Conservation (phyloP, 192 early-diverging fungal genomes). For the Rhizophagus sp. region DNA sequence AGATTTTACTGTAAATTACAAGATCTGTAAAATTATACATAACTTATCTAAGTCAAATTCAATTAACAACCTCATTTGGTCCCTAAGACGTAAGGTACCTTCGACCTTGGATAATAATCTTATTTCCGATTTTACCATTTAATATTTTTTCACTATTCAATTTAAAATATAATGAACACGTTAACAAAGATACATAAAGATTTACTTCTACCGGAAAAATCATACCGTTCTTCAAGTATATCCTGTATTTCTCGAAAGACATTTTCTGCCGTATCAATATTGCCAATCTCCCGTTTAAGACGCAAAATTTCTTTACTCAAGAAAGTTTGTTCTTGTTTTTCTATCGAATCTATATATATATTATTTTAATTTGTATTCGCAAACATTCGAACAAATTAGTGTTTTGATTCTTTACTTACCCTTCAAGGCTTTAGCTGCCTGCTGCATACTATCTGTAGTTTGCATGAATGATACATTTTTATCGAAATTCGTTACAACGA, state of each 20-base stretch:
- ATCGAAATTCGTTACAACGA: not conserved
- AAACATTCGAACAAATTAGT: not conserved
- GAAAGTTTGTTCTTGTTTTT: constrained; percentile 17
- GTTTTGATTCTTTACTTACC: not conserved
- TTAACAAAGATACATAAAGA: not conserved
- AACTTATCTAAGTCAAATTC: too few species aligned
- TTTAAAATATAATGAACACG: not conserved
- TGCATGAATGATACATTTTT: not conserved
- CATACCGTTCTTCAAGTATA: constrained; percentile 17
- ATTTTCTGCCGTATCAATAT: not conserved
- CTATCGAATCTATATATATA: not conserved
- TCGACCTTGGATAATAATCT: not conserved
- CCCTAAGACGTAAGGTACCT: too few species aligned
- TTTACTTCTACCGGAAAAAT: not conserved
- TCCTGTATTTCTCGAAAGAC: constrained; percentile 10
- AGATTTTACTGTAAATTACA: too few species aligned
- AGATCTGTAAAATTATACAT: too few species aligned
- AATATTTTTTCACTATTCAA: not conserved
- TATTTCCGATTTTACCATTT: not conserved
- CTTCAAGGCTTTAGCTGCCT: not conserved
- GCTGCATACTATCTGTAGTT: not conserved
- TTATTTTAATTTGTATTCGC: not conserved
- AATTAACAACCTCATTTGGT: too few species aligned
- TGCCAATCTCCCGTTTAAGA: constrained; percentile 8
- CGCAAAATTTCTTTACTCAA: not conserved